Base-by-base conservation (phyloP, 1,284 basidiomycete genomes). In the Kalmanozyma brasiliensis region DNA sequence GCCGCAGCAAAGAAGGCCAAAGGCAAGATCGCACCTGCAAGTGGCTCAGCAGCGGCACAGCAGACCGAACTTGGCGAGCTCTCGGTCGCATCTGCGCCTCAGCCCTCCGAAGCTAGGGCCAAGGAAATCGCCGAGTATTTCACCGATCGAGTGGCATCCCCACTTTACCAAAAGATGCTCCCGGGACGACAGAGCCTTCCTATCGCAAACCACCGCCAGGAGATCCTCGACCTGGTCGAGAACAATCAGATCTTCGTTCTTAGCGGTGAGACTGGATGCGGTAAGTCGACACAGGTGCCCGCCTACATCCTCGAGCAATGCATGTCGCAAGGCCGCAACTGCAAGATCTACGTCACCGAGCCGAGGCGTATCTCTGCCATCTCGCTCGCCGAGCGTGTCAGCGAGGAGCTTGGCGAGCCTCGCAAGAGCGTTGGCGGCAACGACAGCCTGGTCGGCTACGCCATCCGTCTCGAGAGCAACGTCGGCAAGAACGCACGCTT, bases 221-320 rank as follows among this genome's bases (percentile, higher is more conserved):
- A 88, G 42, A 96, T 98, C 49, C 84, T 92, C 19, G 84, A 88
- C 6, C 86, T 87, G 0, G 84, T 98, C 41, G 89, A 91, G 43
- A 83, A 85, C n/a, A 89, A 89, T 6, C 94, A 96, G 78, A 88
- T 97, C 16, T 85, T 98, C 35, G 94, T 98, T 0, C 85, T 99
- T 1, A 95, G 93, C 76, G 96, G 96, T 40, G 96, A 98, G 84
- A 99, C 96, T 5, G 96, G 96, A 74, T 99, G 94, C 77, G 96
- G 95, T 14, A 99, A 99, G 84, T 97, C 94, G 1, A 98, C 96
- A 0, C 96, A 98, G 84, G 88, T 98, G 4, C 96, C 96, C 1
- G 87, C 92, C 0, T 98, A 93, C 84, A 91, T 98, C 61, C 86
- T 99, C 9, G 96, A 99, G 82, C 89, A 96, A 78, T 89, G 92